These are phyloP conservation scores for Cladosporium sp. DNA, from an alignment of 2,329 filamentous ascomycete genomes.

Conservation along the genomic window DNA sequence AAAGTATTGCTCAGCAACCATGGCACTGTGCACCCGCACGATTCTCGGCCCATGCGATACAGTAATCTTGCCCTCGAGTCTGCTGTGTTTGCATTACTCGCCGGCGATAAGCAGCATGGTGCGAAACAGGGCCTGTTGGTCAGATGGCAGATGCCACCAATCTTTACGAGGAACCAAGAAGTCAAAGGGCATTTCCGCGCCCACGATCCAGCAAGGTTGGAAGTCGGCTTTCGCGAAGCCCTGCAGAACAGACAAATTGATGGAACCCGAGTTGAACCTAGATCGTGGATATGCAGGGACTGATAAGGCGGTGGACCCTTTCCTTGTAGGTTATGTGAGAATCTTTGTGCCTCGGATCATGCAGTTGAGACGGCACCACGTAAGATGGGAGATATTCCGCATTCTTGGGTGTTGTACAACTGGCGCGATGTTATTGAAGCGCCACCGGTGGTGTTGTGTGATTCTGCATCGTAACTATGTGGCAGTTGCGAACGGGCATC, in stretches of 20 bases:
- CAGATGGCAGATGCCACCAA: neutral
- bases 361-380: neutral
- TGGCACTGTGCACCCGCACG: neutral
- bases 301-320: neutral
- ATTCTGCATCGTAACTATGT: neutral
- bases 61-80: neutral
- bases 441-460: neutral
- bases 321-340: neutral
- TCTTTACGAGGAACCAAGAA: neutral
- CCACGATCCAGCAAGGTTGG: neutral
- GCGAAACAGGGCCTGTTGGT: neutral
- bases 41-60: conserved; percentile 1
- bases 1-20: neutral
- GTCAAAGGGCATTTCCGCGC: neutral
- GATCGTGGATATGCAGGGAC: neutral
- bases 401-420: neutral
- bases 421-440: neutral
- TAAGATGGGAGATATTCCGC: neutral
- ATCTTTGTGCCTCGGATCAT: neutral
- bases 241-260: neutral
- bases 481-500: neutral
- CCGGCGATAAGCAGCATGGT: neutral
- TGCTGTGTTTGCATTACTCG: neutral
- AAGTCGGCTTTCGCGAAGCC: neutral
- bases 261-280: conserved; percentile 4